phyloP scores from a whole-genome alignment of 345 rosid genomes.

The Chamaenerion angustifolium region DNA sequence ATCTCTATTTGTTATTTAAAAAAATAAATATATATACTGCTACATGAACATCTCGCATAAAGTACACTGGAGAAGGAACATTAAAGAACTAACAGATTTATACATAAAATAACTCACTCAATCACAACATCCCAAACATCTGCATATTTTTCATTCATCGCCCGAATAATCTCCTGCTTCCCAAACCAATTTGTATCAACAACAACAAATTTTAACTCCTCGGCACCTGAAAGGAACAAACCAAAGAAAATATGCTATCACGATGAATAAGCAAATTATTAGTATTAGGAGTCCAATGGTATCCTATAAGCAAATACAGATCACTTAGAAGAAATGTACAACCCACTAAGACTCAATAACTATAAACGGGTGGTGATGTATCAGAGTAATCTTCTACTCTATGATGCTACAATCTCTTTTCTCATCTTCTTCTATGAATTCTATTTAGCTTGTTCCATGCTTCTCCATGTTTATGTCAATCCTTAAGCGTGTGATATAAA shows the following conservation, averaged over 20 bases:
- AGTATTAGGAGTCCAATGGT: slow-evolving; percentile 9
- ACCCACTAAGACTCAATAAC: too few species aligned
- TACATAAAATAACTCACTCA: slow-evolving; percentile 35
- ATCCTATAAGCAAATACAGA: slow-evolving; percentile 4
- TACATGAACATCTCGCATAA: too few species aligned
- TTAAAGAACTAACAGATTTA: neutral
- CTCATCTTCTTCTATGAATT: too few species aligned
- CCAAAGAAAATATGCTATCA: slow-evolving; percentile 2
- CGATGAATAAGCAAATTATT: slow-evolving; percentile 5
- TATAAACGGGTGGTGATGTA: too few species aligned
- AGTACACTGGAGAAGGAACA: neutral
- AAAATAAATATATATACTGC: too few species aligned
- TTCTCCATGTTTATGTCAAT: too few species aligned
- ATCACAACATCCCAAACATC: slow-evolving; percentile 36
- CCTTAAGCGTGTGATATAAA: too few species aligned
- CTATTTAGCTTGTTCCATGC: too few species aligned
- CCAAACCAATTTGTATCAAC: slow-evolving; percentile 56
- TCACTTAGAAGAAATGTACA: neutral
- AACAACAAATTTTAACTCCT: slow-evolving; percentile 63
- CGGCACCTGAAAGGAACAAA: slow-evolving; percentile 35
- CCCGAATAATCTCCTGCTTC: slow-evolving; percentile 46
- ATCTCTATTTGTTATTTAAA: too few species aligned
- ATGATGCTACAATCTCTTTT: too few species aligned
- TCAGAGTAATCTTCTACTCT: too few species aligned
- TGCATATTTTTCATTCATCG: slow-evolving; percentile 48